phyloP scores from a whole-genome alignment of 768 basidiomycete species.

The Trametes cubensis region DNA sequence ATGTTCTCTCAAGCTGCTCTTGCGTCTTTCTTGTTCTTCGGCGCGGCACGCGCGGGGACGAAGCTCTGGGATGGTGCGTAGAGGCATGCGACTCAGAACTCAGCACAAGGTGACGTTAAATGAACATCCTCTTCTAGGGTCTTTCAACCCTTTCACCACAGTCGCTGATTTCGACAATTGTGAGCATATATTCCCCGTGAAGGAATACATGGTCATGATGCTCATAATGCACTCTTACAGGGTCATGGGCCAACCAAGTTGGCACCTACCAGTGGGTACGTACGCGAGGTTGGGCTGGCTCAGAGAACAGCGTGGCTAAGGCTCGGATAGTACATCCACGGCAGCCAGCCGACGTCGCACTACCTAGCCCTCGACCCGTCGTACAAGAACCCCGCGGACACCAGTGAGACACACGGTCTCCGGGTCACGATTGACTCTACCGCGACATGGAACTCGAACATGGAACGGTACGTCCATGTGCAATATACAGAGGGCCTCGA shows the following conservation, averaged over 20 bases:
- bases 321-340: constrained; percentile 50
- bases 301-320: neutral
- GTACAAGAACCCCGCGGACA: constrained; percentile 63
- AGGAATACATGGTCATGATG: neutral
- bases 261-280: constrained; percentile 60
- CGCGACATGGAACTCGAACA: constrained; percentile 57
- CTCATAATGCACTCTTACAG: constrained; percentile 30
- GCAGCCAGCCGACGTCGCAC: constrained; percentile 49
- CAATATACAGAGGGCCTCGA: no score
- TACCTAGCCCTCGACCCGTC: constrained; percentile 53
- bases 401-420: constrained; percentile 51
- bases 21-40: constrained; percentile 27
- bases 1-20: constrained; percentile 38
- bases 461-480: constrained; percentile 37
- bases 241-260: constrained; percentile 59
- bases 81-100: no score
- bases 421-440: constrained; percentile 57
- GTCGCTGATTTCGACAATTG: constrained; percentile 56
- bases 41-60: constrained; percentile 48
- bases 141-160: constrained; percentile 51
- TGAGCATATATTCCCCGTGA: constrained; percentile 28
- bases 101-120: no score
- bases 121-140: constrained; percentile 22
- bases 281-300: neutral
- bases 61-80: constrained; percentile 51